phyloP scores from a whole-genome alignment of 2,329 filamentous ascomycete species.

The Lachnellula arida region DNA sequence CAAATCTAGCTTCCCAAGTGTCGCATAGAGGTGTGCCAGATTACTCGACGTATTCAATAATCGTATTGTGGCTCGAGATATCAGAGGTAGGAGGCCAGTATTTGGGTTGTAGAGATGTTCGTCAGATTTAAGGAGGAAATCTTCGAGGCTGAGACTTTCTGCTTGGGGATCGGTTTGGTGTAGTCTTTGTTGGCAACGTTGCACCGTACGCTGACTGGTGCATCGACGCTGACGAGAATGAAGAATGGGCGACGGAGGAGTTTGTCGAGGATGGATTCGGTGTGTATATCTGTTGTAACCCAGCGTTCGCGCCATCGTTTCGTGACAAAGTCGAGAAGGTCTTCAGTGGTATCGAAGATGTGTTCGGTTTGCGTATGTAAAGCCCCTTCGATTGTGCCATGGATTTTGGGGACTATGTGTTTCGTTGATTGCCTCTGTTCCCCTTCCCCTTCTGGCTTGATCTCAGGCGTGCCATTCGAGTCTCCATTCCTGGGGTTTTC shows the following conservation, averaged over 20 bases:
- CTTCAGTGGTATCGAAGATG: conserved; percentile 57
- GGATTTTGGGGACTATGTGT: conserved; percentile 6
- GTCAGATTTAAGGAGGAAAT: conserved; percentile 60
- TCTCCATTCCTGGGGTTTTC: conserved; percentile 11
- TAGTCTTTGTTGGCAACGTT: conserved; percentile 61
- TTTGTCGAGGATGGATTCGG: conserved; percentile 67
- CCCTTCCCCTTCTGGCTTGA: conserved; percentile 1
- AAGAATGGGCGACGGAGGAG: conserved; percentile 84
- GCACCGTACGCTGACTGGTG: conserved; percentile 79
- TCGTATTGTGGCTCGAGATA: conserved; percentile 76
- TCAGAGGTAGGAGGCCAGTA: conserved; percentile 67
- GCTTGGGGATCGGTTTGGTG: conserved; percentile 22
- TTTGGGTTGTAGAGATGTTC: conserved; percentile 65
- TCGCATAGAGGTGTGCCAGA: conserved; percentile 64
- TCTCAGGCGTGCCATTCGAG: conserved; percentile 1
- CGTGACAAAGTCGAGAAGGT: conserved; percentile 80
- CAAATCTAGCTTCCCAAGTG: conserved; percentile 71
- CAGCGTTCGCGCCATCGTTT: conserved; percentile 76
- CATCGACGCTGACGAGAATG: conserved; percentile 85
- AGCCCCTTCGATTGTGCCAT: conserved; percentile 4
- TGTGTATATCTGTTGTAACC: conserved; percentile 80
- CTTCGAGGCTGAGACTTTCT: conserved; percentile 40
- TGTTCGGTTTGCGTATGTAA: conserved; percentile 18
- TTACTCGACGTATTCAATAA: conserved; percentile 80
- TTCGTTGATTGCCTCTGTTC: not conserved